Evolutionary conservation across 495 filamentous ascomycete genomes (phyloP), one percentile per base, ranked within the genome.

Genomic region (Lasiosphaeria hispida): DNA sequence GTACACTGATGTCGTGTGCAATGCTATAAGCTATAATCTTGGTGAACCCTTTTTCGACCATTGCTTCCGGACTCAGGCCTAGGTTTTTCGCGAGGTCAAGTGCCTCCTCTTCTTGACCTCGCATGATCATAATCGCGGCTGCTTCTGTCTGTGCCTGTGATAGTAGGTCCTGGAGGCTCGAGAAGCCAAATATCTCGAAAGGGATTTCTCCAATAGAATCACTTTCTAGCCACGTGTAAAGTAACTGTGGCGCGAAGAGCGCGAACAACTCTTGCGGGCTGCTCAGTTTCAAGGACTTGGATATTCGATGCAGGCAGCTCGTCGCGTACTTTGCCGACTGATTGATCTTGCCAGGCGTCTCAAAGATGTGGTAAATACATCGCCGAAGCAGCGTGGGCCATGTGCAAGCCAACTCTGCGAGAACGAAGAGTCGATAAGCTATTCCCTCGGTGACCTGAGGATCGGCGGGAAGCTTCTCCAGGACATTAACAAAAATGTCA

Each of bases 291-390:
- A 96, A 77, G 6, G 80, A 74, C 41, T 69, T 74, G 5, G 91
- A 82, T 19, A 97, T 82, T 43, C 80, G 75, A n/a, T 58, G 60
- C 43, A 96, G 71, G 64, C 89, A 92, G 48, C 78, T 81, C 47
- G 80, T 80, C 1, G 93, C 91, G 73, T 97, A 87, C 37, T 72
- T 73, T 42, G 80, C 71, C 17, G 87, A 86, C 10, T 72, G 67
- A 13, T 81, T 75, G 1, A 93, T 80, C 40, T 81, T 81, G 6
- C 86, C 91, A 1, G 94, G 85, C 0, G 85, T 91, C 69, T 97
- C 94, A 62, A 96, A 94, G 18, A 96, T 91, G 69, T 92, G 87
- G 69, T 96, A 97, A 15, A 96, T 87, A 59, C 88, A 87, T 58
- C 87, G 86, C 49, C 90, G 88, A 45, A 92, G 76, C 53, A 93